Evolutionary conservation across 768 basidiomycete species (phyloP), one percentile per base, ranked within the genome.

Genomic region (Tremella fuciformis): DNA sequence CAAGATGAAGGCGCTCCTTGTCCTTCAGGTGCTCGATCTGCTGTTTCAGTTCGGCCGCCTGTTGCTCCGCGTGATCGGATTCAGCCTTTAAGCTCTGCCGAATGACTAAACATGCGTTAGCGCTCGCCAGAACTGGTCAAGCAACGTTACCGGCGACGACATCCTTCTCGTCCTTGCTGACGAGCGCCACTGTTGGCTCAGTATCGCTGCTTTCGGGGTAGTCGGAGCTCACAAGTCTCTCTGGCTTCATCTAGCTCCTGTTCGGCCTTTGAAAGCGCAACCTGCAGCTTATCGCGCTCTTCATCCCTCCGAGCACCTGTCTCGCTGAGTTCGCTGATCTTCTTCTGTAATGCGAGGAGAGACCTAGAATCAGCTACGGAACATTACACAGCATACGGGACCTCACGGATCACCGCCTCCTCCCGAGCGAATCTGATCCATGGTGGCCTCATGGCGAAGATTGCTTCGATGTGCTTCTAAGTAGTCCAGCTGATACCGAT

Each of bases 161-260:
- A 53, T 93, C 92, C 19, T 92, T 80, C 74, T 97, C 91, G 72
- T 96, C 91, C 74, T 89, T 91, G 80, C 91, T 88, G 46, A 97
- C 87, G 44, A 98, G 82, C 46, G 84, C 88, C 70, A 97, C 92
- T 94, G 68, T 22, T 11, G 21, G 8, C 4, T 18, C 44, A 16
- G 2, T 13, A 15, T 39, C 24, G 15, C 8, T 39, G 22, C 42
- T 22, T 29, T 39, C 22, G 21, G n/a, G 2, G 15, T 18, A 38
- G 4, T 11, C 29, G 4, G 29, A 34, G 29, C 46, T 29, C 1
- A 53, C 61, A 34, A 29, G n/a, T 13, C 34, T 38, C 29, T 16
- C 41, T 34, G 1, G 41, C 48, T 13, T 49, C 53, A 53, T 21
- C 13, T 15, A 80, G 79, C 57, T 66, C 94, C 92, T 74, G 73